Evolutionary conservation across 805 yeast species (phyloP), one percentile per base, ranked within the genome.

Genomic region (Saturnispora kantuleensis): DNA sequence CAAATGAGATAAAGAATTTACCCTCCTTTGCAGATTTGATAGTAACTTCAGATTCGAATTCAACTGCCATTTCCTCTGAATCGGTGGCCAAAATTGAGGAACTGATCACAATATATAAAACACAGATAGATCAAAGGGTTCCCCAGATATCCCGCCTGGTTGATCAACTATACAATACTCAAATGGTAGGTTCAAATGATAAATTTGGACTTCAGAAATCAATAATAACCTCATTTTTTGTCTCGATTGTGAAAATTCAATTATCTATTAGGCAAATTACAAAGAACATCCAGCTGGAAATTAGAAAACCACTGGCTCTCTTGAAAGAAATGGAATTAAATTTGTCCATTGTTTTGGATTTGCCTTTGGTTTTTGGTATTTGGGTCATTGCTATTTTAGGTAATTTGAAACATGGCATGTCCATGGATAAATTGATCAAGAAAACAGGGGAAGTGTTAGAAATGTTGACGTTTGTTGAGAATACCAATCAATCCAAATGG

Each of bases 361-460:
- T 84, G 26, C 95, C 95, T 0, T 56, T 83, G 10, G 60, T 83
- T 1, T 81, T 83, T 57, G 93, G 93, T 1, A 65, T 81, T n/a
- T 72, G 77, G 59, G 49, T 81, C 3, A 69, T 83, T 39, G 89
- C 84, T 50, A 68, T 65, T 38, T 63, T 81, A 41, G 66, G 86
- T 41, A 74, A 82, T 51, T 63, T 65, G 39, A 75, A 74, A 51
- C 81, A 87, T 84, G 58, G 59, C 3, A 47, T 55, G 41, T 58
- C 65, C 53, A 60, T 57, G 65, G 70, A n/a, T 47, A 73, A 35
- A 63, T 60, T 48, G 44, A 57, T 53, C 12, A 54, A 54, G 30
- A 70, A 68, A 42, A 61, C 78, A 0, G 68, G 77, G 26, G 88
- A 80, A 52, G 78, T 74, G 43, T 65, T 81, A 47, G 77, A 81